Conservation (phyloP, 2,329 filamentous ascomycete genomes). For the Cladosporium cucumerinum region DNA sequence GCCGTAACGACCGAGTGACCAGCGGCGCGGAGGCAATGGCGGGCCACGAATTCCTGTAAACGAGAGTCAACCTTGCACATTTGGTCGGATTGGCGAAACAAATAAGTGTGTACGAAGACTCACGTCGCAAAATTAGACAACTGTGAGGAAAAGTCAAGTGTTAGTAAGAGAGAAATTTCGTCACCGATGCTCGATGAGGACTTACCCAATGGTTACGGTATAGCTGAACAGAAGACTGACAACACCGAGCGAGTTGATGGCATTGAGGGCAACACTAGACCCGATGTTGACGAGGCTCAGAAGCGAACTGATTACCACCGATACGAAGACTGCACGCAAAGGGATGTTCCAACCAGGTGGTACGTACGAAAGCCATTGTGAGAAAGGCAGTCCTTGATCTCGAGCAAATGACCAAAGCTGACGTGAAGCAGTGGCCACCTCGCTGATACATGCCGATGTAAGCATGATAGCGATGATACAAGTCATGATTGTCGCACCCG, state of each 20-base stretch:
- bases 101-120: too few relatives aligned
- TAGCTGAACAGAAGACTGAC: conserved; percentile 34
- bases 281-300: conserved; percentile 43
- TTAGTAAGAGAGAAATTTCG: neutral
- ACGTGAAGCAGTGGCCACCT: conserved; percentile 38
- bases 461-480: conserved; percentile 34
- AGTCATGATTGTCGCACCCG: conserved; percentile 34
- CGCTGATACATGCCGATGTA: conserved; percentile 33
- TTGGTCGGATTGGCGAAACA: too few relatives aligned
- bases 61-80: too few relatives aligned
- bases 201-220: conserved; percentile 28
- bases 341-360: conserved; percentile 28
- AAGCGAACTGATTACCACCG: conserved; percentile 31
- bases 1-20: conserved; percentile 39
- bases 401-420: conserved; percentile 41
- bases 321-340: conserved; percentile 30
- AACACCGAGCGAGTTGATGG: conserved; percentile 40
- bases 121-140: conserved; percentile 16
- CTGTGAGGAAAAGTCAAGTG: neutral
- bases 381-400: conserved; percentile 35
- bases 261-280: conserved; percentile 39
- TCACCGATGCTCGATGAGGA: neutral
- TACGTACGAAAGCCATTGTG: conserved; percentile 22
- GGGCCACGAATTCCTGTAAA: conserved; percentile 17
- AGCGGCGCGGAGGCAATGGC: conserved; percentile 37